Evolutionary conservation across 176 grass and related monocot genomes (phyloP).

Genomic region (Zizania latifolia): DNA sequence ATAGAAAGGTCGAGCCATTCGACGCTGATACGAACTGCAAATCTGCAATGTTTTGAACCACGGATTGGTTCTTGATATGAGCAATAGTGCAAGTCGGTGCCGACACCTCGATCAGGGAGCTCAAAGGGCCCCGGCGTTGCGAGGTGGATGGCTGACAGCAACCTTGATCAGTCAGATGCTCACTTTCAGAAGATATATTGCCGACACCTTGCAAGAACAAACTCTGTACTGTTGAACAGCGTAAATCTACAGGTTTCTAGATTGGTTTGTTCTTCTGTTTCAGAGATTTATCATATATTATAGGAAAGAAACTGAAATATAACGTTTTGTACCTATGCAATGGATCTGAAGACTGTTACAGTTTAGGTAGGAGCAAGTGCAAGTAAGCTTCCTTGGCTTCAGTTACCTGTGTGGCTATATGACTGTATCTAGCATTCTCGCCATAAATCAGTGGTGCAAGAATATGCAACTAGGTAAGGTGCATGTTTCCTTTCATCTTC

Average conservation of each 20-base stretch:
- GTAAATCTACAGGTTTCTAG: background rate
- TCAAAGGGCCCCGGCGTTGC: background rate
- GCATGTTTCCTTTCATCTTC: background rate
- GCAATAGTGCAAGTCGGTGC: background rate
- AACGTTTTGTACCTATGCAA: background rate
- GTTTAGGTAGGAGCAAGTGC: background rate
- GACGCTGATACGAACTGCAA: background rate
- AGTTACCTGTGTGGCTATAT: background rate
- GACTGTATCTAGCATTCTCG: background rate
- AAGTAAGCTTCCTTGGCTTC: background rate
- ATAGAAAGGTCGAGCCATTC: conserved; percentile 26
- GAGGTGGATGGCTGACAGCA: background rate
- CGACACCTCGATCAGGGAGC: background rate
- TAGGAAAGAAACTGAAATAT: conserved; percentile 11
- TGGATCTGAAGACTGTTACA: background rate
- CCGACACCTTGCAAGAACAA: conserved; percentile 3
- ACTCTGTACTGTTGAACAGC: background rate
- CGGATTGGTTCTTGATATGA: background rate
- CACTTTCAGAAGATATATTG: background rate
- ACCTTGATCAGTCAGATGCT: background rate
- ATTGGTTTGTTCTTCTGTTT: background rate
- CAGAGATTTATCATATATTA: background rate
- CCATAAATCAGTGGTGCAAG: background rate
- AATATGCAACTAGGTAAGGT: background rate
- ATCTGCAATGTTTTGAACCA: background rate